Evolutionary conservation across 2,329 filamentous ascomycete genomes (phyloP).

Genomic region (Fusarium illudens): DNA sequence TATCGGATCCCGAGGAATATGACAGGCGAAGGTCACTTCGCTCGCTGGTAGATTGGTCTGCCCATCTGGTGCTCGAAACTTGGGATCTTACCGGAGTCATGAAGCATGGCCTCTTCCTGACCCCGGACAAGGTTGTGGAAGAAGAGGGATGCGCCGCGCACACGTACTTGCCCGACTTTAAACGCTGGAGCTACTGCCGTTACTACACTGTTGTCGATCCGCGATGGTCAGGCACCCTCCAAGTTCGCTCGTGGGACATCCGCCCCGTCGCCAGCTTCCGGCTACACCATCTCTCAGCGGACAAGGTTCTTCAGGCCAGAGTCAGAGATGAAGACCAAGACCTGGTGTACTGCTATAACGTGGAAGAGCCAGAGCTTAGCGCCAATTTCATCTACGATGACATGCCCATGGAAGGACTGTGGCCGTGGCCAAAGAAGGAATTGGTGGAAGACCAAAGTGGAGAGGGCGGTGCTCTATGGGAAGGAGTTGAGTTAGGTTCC

Average conservation of each 20-base stretch:
- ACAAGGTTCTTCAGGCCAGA: neutral
- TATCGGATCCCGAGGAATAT: neutral
- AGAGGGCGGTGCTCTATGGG: too few relatives aligned
- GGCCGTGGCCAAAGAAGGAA: neutral
- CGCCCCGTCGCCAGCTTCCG: neutral
- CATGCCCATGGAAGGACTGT: neutral
- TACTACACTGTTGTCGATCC: neutral
- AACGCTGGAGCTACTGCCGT: neutral
- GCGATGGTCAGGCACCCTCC: neutral
- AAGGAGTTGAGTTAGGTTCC: too few relatives aligned
- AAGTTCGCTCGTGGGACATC: neutral
- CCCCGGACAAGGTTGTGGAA: neutral
- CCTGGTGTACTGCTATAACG: neutral
- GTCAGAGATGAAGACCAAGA: neutral
- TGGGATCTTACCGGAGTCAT: neutral
- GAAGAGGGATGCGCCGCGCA: neutral
- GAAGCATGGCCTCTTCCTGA: neutral
- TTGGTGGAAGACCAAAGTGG: neutral
- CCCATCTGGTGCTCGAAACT: neutral
- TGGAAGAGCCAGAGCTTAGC: neutral
- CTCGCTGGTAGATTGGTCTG: slow-evolving; percentile 6
- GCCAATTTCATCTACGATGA: neutral
- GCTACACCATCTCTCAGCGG: neutral
- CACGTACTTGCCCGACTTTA: neutral
- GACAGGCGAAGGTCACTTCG: neutral